phyloP scores from a whole-genome alignment of 371 early-diverging fungal genomes.

The Zopfochytrium polystomum region DNA sequence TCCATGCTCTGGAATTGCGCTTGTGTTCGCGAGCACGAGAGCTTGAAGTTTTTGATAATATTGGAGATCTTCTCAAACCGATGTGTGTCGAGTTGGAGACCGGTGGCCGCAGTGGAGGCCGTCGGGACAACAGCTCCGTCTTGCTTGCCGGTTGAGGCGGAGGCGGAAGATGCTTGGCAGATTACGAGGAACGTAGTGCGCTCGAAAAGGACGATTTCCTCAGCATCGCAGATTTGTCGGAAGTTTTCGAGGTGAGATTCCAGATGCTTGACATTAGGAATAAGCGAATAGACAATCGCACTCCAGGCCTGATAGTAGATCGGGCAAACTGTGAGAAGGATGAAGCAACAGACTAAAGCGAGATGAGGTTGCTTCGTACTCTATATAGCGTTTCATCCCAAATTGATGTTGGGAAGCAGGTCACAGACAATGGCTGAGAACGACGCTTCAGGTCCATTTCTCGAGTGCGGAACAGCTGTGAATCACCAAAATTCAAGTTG shows the following conservation, averaged over 20 bases:
- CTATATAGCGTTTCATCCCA: conserved; percentile 95
- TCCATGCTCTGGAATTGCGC: conserved; percentile 88
- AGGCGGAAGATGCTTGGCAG: no score
- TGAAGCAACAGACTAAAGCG: no score
- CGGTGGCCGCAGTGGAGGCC: neutral
- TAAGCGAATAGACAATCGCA: conserved; percentile 87
- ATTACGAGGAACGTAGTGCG: conserved; percentile 91
- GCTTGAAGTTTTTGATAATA: conserved; percentile 90
- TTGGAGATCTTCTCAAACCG: conserved; percentile 91
- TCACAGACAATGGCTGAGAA: conserved; percentile 69
- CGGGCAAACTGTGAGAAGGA: neutral
- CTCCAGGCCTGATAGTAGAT: conserved; percentile 98
- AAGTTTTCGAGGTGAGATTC: conserved; percentile 78
- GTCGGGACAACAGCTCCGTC: no score
- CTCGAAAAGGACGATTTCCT: conserved; percentile 93
- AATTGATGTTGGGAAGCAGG: conserved; percentile 84
- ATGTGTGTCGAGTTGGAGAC: conserved; percentile 54
- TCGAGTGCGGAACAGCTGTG: conserved; percentile 66
- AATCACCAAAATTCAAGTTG: neutral
- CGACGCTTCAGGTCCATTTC: conserved; percentile 66
- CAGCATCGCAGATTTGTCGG: conserved; percentile 79
- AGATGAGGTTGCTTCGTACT: conserved; percentile 44
- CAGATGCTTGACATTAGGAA: conserved; percentile 83
- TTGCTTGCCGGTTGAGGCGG: no score
- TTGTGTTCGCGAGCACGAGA: conserved; percentile 80